phyloP scores from a whole-genome alignment of 306 rosid species.

The Vicia sativa region DNA sequence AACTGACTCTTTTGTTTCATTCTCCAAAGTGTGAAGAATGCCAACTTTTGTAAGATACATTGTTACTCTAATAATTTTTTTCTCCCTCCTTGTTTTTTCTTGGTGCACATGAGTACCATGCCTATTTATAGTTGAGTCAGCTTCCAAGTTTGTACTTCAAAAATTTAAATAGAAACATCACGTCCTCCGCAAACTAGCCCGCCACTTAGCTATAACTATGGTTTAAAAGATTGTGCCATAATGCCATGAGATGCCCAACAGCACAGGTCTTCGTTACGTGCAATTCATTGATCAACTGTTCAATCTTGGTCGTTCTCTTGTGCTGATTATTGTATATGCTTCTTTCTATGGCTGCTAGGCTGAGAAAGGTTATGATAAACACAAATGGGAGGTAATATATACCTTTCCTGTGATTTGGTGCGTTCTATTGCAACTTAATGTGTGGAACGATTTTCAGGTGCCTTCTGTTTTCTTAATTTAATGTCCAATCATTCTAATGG shows the following conservation, averaged over 20 bases:
- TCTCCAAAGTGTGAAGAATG: slow-evolving; percentile 41
- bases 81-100: slow-evolving; percentile 4
- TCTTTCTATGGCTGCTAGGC: slow-evolving; percentile 55
- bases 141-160: neutral
- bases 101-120: slow-evolving; percentile 16
- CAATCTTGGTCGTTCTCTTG: slow-evolving; percentile 22
- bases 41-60: slow-evolving; percentile 36
- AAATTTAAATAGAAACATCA: slow-evolving; percentile 19
- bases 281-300: slow-evolving; percentile 20
- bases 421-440: slow-evolving; percentile 30
- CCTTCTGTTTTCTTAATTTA: slow-evolving; percentile 21
- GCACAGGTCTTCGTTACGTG: slow-evolving; percentile 19
- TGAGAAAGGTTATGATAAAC: slow-evolving; percentile 42
- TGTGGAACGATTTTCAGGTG: slow-evolving; percentile 32
- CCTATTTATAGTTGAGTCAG: slow-evolving; percentile 16
- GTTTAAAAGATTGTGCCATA: slow-evolving; percentile 34
- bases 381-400: slow-evolving; percentile 32
- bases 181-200: slow-evolving; percentile 13
- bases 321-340: slow-evolving; percentile 42
- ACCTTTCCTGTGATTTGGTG: slow-evolving; percentile 35
- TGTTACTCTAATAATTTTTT: slow-evolving; percentile 16
- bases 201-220: slow-evolving; percentile 24
- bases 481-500: slow-evolving; percentile 20
- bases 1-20: slow-evolving; percentile 42
- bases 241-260: slow-evolving; percentile 25